Evolutionary conservation across 768 basidiomycete genomes (phyloP).

Genomic region (Trametes villosa): DNA sequence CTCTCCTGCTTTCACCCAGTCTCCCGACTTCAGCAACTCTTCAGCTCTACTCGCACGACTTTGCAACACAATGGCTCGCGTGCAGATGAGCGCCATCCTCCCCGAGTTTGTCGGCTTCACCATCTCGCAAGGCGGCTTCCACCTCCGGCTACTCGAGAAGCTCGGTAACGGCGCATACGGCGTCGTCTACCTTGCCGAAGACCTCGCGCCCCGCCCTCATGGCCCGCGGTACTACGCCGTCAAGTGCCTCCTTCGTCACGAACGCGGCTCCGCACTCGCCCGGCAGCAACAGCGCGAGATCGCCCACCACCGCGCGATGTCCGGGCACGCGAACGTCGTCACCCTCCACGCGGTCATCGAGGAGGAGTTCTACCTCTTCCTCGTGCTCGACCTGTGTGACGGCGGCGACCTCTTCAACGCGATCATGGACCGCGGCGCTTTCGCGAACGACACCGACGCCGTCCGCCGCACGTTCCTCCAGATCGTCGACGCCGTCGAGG

Average conservation of each 20-base stretch:
- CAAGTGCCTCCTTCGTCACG: constrained; percentile 32
- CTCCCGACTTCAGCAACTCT: neutral
- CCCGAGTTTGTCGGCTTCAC: constrained; percentile 30
- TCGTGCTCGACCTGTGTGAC: constrained; percentile 34
- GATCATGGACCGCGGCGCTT: constrained; percentile 43
- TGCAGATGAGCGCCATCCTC: constrained; percentile 31
- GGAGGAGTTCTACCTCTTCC: constrained; percentile 36
- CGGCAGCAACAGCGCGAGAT: constrained; percentile 32
- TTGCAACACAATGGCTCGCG: constrained; percentile 20
- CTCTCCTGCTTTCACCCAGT: neutral
- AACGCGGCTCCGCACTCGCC: constrained; percentile 23
- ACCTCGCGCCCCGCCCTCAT: constrained; percentile 21
- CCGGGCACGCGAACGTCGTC: constrained; percentile 28
- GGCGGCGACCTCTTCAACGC: constrained; percentile 53
- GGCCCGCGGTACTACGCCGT: constrained; percentile 29
- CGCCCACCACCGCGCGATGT: constrained; percentile 26
- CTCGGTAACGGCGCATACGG: constrained; percentile 35
- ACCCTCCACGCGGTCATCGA: constrained; percentile 31
- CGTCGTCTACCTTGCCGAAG: constrained; percentile 34
- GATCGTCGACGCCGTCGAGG: constrained; percentile 54
- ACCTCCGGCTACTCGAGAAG: constrained; percentile 24
- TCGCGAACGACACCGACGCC: constrained; percentile 46
- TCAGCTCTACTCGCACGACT: neutral
- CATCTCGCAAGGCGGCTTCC: constrained; percentile 17
- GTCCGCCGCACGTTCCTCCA: constrained; percentile 55